Evolutionary conservation across 2,329 filamentous ascomycete genomes (phyloP).

Genomic region (Lomentospora prolificans): DNA sequence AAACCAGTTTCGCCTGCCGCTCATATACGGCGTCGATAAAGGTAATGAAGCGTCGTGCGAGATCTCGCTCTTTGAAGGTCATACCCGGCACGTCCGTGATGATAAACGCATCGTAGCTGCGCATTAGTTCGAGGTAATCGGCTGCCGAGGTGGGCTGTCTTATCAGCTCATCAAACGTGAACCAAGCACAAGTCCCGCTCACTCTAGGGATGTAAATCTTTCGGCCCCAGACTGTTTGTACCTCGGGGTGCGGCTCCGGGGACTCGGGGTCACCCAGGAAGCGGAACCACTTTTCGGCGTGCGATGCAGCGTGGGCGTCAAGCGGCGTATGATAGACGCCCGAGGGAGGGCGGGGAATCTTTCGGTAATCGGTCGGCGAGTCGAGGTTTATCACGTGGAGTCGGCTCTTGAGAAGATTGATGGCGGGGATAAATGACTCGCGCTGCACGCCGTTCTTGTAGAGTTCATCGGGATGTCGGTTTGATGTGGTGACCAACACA

Average conservation of each 20-base stretch:
- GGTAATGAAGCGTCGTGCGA: conserved; percentile 89
- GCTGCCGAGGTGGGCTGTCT: conserved; percentile 81
- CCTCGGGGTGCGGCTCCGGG: conserved; percentile 63
- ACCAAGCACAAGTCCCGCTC: conserved; percentile 79
- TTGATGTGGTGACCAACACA: conserved; percentile 90
- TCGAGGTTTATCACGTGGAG: conserved; percentile 90
- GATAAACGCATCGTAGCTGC: conserved; percentile 85
- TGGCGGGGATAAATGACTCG: conserved; percentile 90
- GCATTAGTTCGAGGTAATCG: conserved; percentile 87
- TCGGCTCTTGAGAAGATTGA: conserved; percentile 75
- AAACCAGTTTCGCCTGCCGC: conserved; percentile 80
- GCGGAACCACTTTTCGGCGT: conserved; percentile 91
- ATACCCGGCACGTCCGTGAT: conserved; percentile 87
- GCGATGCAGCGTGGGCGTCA: conserved; percentile 63
- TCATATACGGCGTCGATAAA: conserved; percentile 98
- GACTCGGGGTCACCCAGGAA: conserved; percentile 81
- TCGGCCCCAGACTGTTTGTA: conserved; percentile 84
- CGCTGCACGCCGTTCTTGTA: conserved; percentile 98
- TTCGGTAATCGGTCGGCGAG: conserved; percentile 92
- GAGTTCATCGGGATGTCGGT: conserved; percentile 89
- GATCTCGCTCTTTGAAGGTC: conserved; percentile 75
- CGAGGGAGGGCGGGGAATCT: conserved; percentile 84
- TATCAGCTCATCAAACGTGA: conserved; percentile 88
- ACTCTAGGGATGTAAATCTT: conserved; percentile 81
- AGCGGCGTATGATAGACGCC: conserved; percentile 91